Evolutionary conservation across 2,329 filamentous ascomycete genomes (phyloP).

Genomic region (Colletotrichum musae): DNA sequence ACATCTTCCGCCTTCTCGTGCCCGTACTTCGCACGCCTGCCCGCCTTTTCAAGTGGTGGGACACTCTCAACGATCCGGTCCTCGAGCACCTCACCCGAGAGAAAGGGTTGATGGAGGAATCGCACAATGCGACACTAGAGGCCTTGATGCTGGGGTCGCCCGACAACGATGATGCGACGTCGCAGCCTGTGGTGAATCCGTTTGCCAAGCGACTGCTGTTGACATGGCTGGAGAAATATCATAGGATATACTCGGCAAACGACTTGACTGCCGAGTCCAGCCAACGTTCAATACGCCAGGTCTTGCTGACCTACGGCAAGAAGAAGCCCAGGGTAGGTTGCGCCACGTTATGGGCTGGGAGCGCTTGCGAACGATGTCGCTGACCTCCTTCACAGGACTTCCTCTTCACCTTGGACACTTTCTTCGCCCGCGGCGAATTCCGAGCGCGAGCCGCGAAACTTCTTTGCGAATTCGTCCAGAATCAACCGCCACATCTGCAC

Average conservation of each 20-base stretch:
- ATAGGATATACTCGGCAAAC: slow-evolving; percentile 48
- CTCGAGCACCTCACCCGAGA: slow-evolving; percentile 45
- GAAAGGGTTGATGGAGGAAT: slow-evolving; percentile 72
- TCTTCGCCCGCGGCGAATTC: slow-evolving; percentile 74
- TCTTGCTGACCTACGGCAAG: slow-evolving; percentile 74
- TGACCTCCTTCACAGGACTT: slow-evolving; percentile 67
- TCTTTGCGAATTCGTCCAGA: slow-evolving; percentile 80
- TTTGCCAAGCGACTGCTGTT: slow-evolving; percentile 71
- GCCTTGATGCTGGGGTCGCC: slow-evolving; percentile 75
- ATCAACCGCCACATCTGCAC: slow-evolving; percentile 85
- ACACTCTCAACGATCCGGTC: slow-evolving; percentile 70
- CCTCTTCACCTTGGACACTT: slow-evolving; percentile 74
- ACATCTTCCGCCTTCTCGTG: slow-evolving; percentile 74
- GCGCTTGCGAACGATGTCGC: slow-evolving; percentile 15
- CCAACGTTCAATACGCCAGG: slow-evolving; percentile 65
- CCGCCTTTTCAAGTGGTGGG: slow-evolving; percentile 80
- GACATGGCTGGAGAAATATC: slow-evolving; percentile 68
- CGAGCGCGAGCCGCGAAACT: slow-evolving; percentile 77
- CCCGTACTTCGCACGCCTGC: slow-evolving; percentile 74
- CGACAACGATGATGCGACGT: slow-evolving; percentile 63
- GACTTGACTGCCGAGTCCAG: slow-evolving; percentile 58
- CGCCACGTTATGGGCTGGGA: background rate
- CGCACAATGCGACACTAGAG: slow-evolving; percentile 74
- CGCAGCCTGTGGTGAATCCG: slow-evolving; percentile 56
- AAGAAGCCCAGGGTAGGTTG: slow-evolving; percentile 71